phyloP scores from a whole-genome alignment of 352 stramenopile species.

The Phytopythium ostracodes region DNA sequence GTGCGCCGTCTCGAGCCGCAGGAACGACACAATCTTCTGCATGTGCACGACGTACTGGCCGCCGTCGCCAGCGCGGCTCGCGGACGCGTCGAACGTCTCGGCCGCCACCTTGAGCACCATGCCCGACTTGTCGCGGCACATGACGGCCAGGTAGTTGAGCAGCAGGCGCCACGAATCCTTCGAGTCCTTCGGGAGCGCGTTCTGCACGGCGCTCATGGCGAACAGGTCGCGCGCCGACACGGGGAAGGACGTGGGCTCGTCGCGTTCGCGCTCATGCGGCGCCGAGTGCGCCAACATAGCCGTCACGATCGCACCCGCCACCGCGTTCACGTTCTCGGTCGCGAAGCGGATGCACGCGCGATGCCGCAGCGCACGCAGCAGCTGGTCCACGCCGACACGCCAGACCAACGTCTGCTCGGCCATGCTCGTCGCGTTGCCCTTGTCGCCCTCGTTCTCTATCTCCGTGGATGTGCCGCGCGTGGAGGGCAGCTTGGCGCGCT shows the following conservation, averaged over 20 bases:
- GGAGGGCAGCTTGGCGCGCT: slow-evolving; percentile 72
- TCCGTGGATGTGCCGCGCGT: slow-evolving; percentile 32
- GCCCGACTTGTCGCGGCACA: slow-evolving; percentile 86
- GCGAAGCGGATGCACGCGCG: slow-evolving; percentile 76
- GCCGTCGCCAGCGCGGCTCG: slow-evolving; percentile 59
- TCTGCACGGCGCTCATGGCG: slow-evolving; percentile 60
- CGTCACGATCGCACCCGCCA: slow-evolving; percentile 69
- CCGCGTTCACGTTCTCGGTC: slow-evolving; percentile 82
- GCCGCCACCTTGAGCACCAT: slow-evolving; percentile 83
- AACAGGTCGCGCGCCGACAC: slow-evolving; percentile 81
- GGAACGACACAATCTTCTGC: slow-evolving; percentile 83
- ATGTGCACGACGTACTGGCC: slow-evolving; percentile 89
- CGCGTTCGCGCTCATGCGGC: slow-evolving; percentile 75
- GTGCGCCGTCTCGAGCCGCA: slow-evolving; percentile 75
- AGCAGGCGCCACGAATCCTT: slow-evolving; percentile 82
- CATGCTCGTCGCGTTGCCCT: slow-evolving; percentile 21
- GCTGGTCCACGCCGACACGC: slow-evolving; percentile 71
- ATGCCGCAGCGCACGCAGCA: slow-evolving; percentile 79
- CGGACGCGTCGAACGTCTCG: slow-evolving; percentile 60
- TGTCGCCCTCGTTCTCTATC: slow-evolving; percentile 24
- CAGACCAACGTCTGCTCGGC: slow-evolving; percentile 76
- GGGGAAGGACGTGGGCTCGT: slow-evolving; percentile 71
- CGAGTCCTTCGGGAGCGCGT: slow-evolving; percentile 61
- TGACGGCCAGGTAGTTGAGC: slow-evolving; percentile 87
- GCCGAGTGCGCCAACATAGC: slow-evolving; percentile 82